Base-by-base conservation (phyloP, 1,139 yeast species). In the Yamadazyma jaroonii region DNA sequence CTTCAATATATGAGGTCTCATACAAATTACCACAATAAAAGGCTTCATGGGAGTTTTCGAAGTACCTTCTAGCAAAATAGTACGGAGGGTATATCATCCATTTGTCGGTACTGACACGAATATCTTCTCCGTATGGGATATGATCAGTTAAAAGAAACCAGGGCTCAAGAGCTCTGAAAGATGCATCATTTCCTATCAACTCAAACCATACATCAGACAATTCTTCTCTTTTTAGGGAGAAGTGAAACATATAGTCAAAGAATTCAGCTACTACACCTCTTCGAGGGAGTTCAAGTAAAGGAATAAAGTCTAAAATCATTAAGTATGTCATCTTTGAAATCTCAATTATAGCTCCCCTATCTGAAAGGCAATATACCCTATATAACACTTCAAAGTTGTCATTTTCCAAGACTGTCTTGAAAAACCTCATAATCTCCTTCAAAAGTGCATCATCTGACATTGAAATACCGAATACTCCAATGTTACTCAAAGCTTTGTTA, bases 131-230 rank as follows among this genome's bases (percentile, higher is more conserved):
- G 6, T 17, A 17, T 6, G 20, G 20, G 6, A 17, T 17, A 17
- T 17, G 20, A 17, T 17, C 20, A 17, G 20, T 17, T 4, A 17
- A 6, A 6, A 17, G 20, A 17, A 17, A 17, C 20, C 20, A 17
- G 6, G 20, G 20, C 20, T 17, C 20, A 17, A 17, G 20, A 17
- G 4, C 27, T 12, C 13, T 20, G 13, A 28, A 17, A 17, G 17
- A 3, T 6, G 7, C 12, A 8, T 30, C 25, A 20, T 30, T 11
- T 21, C 24, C 21, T 9, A 36, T 8, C 15, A 32, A 7, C 14
- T 29, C 31, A 17, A 32, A 25, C 40, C 40, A 37, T 11, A 12
- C 14, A 10, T 34, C 37, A 10, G 26, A 14, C 11, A 34, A 22
- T 9, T 13, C 11, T 4, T 15, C 9, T 3, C 25, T 14, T 12